phyloP scores from a whole-genome alignment of 176 grass and related monocot species.

The Cocos nucifera region DNA sequence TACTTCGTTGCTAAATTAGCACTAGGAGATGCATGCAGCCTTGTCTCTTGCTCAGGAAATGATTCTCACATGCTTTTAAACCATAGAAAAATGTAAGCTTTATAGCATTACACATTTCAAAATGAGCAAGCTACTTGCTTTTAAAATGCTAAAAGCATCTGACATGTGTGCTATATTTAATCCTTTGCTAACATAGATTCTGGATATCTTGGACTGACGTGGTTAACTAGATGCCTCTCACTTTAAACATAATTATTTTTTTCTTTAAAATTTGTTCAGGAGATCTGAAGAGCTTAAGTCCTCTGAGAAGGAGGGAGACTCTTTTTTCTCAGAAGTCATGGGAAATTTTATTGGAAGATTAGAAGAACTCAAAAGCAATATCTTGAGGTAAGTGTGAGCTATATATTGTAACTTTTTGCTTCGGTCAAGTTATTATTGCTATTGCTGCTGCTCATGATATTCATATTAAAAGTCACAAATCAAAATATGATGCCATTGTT shows the following conservation, averaged over 20 bases:
- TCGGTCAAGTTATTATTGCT: no score
- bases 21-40: slow-evolving; percentile 68
- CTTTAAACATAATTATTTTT: no score
- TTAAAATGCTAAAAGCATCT: no score
- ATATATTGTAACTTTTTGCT: no score
- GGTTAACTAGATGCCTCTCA: no score
- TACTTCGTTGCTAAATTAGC: slow-evolving; percentile 57
- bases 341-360: slow-evolving; percentile 76
- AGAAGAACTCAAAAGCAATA: slow-evolving; percentile 55
- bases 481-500: no score
- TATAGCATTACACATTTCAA: neutral
- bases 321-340: slow-evolving; percentile 45
- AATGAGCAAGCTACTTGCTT: slow-evolving; percentile 3
- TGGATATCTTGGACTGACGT: no score
- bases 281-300: slow-evolving; percentile 35
- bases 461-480: no score
- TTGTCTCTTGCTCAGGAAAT: slow-evolving; percentile 33
- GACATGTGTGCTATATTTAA: no score
- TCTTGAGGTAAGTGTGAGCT: slow-evolving; percentile 41
- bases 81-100: slow-evolving; percentile 58
- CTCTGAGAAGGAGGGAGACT: slow-evolving; percentile 51
- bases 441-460: no score
- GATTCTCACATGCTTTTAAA: slow-evolving; percentile 28
- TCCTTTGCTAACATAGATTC: no score
- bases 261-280: slow-evolving; percentile 28